A percentile compares a stretch with the other conserved stretches of the same genome.
phyloP scores from a whole-genome alignment of 495 filamentous ascomycete species.

The Schizothecium vesticola region DNA sequence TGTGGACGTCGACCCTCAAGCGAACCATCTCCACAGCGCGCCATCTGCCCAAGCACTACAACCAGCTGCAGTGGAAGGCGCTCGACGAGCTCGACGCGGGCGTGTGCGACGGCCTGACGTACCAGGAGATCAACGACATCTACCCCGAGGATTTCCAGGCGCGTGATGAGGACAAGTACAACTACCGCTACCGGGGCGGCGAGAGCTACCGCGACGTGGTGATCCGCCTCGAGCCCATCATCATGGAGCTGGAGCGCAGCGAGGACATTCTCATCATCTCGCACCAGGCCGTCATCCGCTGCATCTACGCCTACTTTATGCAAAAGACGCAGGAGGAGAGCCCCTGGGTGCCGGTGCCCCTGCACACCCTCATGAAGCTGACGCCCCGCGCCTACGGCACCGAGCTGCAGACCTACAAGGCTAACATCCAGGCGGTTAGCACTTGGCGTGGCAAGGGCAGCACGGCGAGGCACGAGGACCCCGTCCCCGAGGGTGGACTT shows the following conservation, averaged over 20 bases:
- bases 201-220: constrained; percentile 98
- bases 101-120: constrained; percentile 91
- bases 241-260: constrained; percentile 95
- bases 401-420: constrained; percentile 76
- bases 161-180: constrained; percentile 95
- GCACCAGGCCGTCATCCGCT: constrained; percentile 91
- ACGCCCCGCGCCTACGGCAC: constrained; percentile 94
- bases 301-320: constrained; percentile 99
- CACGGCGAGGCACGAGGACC: constrained; percentile 66
- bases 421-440: constrained; percentile 88
- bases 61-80: constrained; percentile 97
- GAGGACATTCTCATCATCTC: constrained; percentile 98
- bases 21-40: constrained; percentile 89
- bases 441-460: constrained; percentile 92
- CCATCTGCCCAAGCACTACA: constrained; percentile 67
- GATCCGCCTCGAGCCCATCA: constrained; percentile 95
- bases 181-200: constrained; percentile 95
- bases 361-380: constrained; percentile 93
- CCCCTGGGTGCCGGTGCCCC: constrained; percentile 90
- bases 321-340: constrained; percentile 85
- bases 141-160: constrained; percentile 94
- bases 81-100: constrained; percentile 95
- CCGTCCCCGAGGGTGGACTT: constrained; percentile 34
- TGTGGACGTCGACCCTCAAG: constrained; percentile 94
- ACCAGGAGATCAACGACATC: constrained; percentile 80